Evolutionary conservation across 192 early-diverging fungal species (phyloP).

Genomic region (Allomyces macrogynus): DNA sequence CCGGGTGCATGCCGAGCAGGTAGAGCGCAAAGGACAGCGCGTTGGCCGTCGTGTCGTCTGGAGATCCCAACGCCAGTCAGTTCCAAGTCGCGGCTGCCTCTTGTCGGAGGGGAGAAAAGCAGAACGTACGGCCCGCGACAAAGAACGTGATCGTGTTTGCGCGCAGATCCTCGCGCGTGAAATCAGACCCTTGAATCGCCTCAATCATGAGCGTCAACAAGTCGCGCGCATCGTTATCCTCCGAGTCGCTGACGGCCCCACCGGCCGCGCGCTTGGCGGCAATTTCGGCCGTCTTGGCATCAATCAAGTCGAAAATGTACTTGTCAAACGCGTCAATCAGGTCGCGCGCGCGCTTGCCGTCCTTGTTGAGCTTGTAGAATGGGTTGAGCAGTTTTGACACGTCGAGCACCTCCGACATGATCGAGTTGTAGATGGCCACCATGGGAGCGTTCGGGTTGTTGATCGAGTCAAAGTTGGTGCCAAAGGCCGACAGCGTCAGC

Average conservation of each 20-base stretch:
- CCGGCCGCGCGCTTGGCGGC: not conserved
- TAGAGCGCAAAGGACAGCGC: constrained; percentile 27
- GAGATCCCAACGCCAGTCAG: no score
- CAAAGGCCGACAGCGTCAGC: not conserved
- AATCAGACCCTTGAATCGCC: constrained; percentile 1
- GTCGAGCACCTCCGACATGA: constrained; percentile 9
- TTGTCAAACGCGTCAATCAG: not conserved
- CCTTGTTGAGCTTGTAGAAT: constrained; percentile 15
- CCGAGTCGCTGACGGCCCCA: not conserved
- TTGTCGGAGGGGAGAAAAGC: not conserved
- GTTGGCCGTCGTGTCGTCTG: constrained; percentile 29
- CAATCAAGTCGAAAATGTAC: constrained; percentile 21
- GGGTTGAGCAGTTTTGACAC: constrained; percentile 6
- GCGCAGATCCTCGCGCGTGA: constrained; percentile 7
- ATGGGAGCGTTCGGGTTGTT: not conserved
- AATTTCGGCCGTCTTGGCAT: constrained; percentile 9
- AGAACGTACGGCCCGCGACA: constrained; percentile 18
- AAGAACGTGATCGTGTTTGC: constrained; percentile 30
- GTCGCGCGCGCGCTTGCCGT: no score
- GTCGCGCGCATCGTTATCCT: constrained; percentile 9
- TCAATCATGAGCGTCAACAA: constrained; percentile 10
- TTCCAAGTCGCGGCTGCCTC: no score
- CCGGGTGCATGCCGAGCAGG: constrained; percentile 18
- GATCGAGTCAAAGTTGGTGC: not conserved
- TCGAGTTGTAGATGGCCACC: not conserved